Conservation (phyloP, 768 basidiomycete genomes). For the Lanmaoa pseudosensibilis region DNA sequence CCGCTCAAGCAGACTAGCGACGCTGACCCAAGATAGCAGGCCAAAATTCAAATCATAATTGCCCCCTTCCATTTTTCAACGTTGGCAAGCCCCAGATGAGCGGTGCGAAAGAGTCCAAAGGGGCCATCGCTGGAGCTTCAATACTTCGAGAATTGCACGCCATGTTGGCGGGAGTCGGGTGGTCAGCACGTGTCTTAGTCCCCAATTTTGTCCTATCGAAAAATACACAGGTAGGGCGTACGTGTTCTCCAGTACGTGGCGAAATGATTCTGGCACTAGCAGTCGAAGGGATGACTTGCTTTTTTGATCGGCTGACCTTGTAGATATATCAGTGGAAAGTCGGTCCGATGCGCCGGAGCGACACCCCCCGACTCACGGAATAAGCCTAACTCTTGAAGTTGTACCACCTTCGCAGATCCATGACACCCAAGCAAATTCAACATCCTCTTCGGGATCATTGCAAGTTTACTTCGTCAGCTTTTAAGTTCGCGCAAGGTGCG, state of each 20-base stretch:
- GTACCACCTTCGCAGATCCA: background rate
- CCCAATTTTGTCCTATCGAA: background rate
- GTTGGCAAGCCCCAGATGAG: background rate
- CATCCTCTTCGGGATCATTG: background rate
- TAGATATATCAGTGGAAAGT: background rate
- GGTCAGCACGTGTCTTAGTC: background rate
- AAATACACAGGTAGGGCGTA: background rate
- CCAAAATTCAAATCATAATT: conserved; percentile 6
- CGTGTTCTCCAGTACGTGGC: background rate
- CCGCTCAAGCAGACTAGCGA: background rate
- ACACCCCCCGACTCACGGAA: too few species aligned
- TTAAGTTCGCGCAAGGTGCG: background rate
- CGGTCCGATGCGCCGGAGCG: background rate
- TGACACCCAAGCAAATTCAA: background rate
- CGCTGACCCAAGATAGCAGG: background rate
- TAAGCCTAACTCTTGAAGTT: too few species aligned
- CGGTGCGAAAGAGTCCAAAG: background rate
- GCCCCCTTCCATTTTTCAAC: background rate
- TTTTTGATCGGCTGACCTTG: background rate
- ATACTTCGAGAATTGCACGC: too few species aligned
- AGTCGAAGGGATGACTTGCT: background rate
- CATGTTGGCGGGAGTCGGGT: too few species aligned
- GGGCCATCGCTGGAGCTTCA: background rate
- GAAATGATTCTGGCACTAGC: background rate
- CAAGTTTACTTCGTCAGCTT: background rate